Base-by-base conservation (phyloP, 2,329 filamentous ascomycete genomes). In the Trichoderma sp. region DNA sequence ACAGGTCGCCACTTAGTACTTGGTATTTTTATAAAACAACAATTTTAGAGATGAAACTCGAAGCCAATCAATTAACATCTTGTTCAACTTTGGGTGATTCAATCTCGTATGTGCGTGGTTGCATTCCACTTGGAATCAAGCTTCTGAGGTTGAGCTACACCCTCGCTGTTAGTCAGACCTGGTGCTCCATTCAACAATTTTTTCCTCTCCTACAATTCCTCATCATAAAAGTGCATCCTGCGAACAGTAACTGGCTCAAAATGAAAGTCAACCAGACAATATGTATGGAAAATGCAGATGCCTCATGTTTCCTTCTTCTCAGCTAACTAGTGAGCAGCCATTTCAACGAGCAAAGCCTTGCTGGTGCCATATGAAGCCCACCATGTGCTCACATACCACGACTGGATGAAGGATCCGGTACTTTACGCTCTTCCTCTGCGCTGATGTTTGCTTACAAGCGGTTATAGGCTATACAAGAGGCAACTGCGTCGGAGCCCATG, bases 331-430 rank as follows among this genome's bases (percentile, higher is more conserved):
- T 10, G 1, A 15, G 17, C 72, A 96, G 92, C 90, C 19, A 80
- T 96, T 35, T 84, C 86, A 3, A 90, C 90, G 1, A 79, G 85
- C 5, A 83, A 83, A 59, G 82, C 92, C 53, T 85, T 96, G 19
- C 85, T 98, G 10, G 93, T 97, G 10, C 94, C 94, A 0, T 97
- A 97, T 79, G 90, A 90, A 70, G 80, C 84, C 42, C 90, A 89
- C 75, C 94, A 97, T 81, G 94, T 98, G 27, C 84, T 84, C 17
- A 89, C 85, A 42, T 97, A 97, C 77, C 92, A 97, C 76, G 81
- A 84, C 74, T 98, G 94, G 94, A 97, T 98, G 94, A 86, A 94
- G 82, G 90, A 95, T 74, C 85, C 90, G 61, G 90, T 86, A 76
- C 34, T n/a, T 13, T 0, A 15, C 3, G 17, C 25, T 34, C 32